These are phyloP conservation scores for Kappamyces sp. DNA, from an alignment of 192 early-diverging fungal species.

Conservation along the genomic window DNA sequence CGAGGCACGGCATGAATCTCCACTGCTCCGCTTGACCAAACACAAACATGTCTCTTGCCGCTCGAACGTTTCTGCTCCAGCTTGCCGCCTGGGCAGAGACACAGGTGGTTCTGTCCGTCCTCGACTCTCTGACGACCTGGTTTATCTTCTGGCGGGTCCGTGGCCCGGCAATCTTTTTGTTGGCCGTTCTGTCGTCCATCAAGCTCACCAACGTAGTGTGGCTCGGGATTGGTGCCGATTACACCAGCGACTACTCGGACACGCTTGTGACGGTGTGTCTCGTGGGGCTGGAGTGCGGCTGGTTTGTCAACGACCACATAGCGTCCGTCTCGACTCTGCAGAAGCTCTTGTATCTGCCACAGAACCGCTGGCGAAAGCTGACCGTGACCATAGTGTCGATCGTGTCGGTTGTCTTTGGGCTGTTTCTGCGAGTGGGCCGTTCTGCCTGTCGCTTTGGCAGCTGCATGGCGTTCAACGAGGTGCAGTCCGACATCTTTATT, in stretches of 20 bases:
- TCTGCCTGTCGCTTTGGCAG: neutral
- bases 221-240: slow-evolving; percentile 5
- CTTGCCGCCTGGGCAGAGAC: no score
- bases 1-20: no score
- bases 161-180: neutral
- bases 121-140: neutral
- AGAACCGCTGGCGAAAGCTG: neutral
- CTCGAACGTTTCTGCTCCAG: no score
- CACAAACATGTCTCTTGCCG: no score
- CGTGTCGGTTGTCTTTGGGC: neutral
- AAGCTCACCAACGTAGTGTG: slow-evolving; percentile 9
- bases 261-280: neutral
- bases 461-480: neutral
- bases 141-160: neutral
- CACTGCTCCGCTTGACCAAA: no score
- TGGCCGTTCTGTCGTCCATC: neutral
- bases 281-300: slow-evolving; percentile 5
- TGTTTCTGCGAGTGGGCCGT: neutral
- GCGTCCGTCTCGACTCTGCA: slow-evolving; percentile 12
- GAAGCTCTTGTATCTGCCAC: neutral
- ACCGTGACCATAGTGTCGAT: neutral
- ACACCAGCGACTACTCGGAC: neutral
- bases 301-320: slow-evolving; percentile 11
- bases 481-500: neutral
- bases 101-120: no score